Evolutionary conservation across 352 stramenopile species (phyloP).

Genomic region (Phytophthora pluvialis): DNA sequence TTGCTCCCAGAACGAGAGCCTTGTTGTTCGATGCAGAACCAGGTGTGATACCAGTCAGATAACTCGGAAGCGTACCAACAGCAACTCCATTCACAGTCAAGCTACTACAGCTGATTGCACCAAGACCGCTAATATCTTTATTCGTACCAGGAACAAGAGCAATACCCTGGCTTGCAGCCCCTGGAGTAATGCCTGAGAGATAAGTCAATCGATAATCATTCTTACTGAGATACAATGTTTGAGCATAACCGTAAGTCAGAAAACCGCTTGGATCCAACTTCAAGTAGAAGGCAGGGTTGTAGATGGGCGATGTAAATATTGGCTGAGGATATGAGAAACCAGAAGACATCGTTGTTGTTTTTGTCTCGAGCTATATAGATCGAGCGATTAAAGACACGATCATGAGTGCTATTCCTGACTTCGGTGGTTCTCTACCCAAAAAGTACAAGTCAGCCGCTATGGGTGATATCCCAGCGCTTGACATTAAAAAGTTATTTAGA

Average conservation of each 20-base stretch:
- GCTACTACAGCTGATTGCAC: too few relatives aligned
- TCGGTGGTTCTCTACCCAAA: too few relatives aligned
- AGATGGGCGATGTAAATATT: background rate
- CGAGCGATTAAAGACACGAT: conserved; percentile 1
- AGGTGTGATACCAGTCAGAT: too few relatives aligned
- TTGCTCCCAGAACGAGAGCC: too few relatives aligned
- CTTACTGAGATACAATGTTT: background rate
- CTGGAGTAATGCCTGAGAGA: background rate
- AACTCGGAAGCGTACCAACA: too few relatives aligned
- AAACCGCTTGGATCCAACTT: background rate
- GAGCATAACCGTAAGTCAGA: background rate
- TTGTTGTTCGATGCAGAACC: too few relatives aligned
- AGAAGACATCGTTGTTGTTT: conserved; percentile 7
- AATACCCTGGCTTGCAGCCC: too few relatives aligned
- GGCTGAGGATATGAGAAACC: background rate
- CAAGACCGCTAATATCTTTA: too few relatives aligned
- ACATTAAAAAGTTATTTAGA: conserved; percentile 7
- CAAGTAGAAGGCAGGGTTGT: background rate
- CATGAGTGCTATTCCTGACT: conserved; percentile 18
- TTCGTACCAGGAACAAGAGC: too few relatives aligned
- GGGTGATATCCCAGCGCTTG: background rate
- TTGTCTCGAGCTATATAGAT: conserved; percentile 16
- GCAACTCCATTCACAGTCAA: too few relatives aligned
- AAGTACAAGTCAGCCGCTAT: background rate
- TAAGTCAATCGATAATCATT: conserved; percentile 1